Evolutionary conservation across 2,329 filamentous ascomycete species (phyloP), one percentile per base, ranked within the genome.

Genomic region (Chalaropsis ovoidea): DNA sequence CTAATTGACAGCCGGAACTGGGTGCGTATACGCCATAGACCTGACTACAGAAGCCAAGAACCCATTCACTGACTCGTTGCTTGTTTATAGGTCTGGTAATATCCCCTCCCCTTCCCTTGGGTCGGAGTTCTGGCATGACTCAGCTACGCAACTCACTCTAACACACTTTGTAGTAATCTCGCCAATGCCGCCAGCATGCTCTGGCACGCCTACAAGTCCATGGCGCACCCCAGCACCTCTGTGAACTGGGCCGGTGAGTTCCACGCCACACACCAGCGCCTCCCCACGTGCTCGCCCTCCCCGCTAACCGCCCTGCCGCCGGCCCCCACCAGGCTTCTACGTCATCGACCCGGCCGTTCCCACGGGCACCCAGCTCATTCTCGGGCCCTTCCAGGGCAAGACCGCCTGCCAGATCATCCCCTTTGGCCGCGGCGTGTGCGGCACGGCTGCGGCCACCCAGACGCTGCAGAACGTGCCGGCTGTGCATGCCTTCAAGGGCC

Each of bases 361-460:
- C 8, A 62, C 67, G 31, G 71, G 71, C 24, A 70, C 70, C 2
- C 83, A 84, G 70, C 81, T 93, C 58, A 87, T 92, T 69, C 82
- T 93, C 0, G 89, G 87, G 0, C 89, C 89, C 0, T 93, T 93
- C 74, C 86, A 90, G 70, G 89, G 89, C 69, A 88, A 90, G 72
- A 83, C 86, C 2, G 89, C 89, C 8, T 94, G 89, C 72, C 89
- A 94, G 74, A 86, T 81, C 17, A 93, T 94, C 70, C 76, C 78
- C 5, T 88, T 91, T 68, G 84, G 86, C 8, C 80, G 82, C 52
- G 89, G 89, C 39, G 89, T 94, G 4, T 93, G 89, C 73, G 89
- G 89, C 2, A 76, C 82, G 6, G 88, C 88, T 0, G 89, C 88
- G 0, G 72, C 79, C 27, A 80, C 77, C 2, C 75, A 75, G 56